Conservation (phyloP, 208 protist genomes). For the Leptomonas pyrrhocoris region DNA sequence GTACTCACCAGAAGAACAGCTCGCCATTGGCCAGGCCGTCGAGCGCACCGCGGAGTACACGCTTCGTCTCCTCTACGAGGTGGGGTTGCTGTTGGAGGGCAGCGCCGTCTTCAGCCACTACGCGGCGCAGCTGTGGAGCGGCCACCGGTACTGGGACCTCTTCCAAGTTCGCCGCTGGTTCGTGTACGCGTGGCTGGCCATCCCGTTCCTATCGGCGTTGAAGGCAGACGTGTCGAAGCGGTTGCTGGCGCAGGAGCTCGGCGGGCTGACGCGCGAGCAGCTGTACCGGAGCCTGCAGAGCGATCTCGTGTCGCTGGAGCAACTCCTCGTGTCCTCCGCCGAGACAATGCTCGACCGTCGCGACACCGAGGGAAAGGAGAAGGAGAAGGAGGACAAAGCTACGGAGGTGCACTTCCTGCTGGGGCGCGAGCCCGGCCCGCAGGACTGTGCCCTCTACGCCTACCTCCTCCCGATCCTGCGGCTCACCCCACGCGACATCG, state of each 20-base stretch:
- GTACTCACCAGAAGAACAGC: slow-evolving; percentile 24
- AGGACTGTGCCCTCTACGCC: slow-evolving; percentile 66
- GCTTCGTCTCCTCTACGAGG: slow-evolving; percentile 37
- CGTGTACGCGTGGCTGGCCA: slow-evolving; percentile 25
- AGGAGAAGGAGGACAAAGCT: background rate
- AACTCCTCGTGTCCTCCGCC: slow-evolving; percentile 31
- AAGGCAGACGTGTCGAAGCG: slow-evolving; percentile 6
- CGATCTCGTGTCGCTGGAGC: slow-evolving; percentile 50
- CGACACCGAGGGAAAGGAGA: background rate
- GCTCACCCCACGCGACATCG: slow-evolving; percentile 34
- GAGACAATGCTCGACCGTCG: background rate
- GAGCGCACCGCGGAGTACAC: slow-evolving; percentile 40
- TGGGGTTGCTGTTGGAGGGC: slow-evolving; percentile 39
- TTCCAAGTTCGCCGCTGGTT: slow-evolving; percentile 22
- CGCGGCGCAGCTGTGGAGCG: slow-evolving; percentile 36
- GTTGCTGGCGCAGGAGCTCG: slow-evolving; percentile 25
- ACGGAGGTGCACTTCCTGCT: slow-evolving; percentile 39
- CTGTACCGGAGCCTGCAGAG: slow-evolving; percentile 33
- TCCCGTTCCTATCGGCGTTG: slow-evolving; percentile 28
- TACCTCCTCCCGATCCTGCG: slow-evolving; percentile 48
- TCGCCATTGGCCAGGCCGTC: slow-evolving; percentile 42
- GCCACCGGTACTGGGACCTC: slow-evolving; percentile 24
- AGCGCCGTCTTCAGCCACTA: slow-evolving; percentile 38
- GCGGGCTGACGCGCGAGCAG: slow-evolving; percentile 40
- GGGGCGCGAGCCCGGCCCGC: slow-evolving; percentile 33